phyloP scores from a whole-genome alignment of 2,329 filamentous ascomycete species.

The Fusarium sp. region DNA sequence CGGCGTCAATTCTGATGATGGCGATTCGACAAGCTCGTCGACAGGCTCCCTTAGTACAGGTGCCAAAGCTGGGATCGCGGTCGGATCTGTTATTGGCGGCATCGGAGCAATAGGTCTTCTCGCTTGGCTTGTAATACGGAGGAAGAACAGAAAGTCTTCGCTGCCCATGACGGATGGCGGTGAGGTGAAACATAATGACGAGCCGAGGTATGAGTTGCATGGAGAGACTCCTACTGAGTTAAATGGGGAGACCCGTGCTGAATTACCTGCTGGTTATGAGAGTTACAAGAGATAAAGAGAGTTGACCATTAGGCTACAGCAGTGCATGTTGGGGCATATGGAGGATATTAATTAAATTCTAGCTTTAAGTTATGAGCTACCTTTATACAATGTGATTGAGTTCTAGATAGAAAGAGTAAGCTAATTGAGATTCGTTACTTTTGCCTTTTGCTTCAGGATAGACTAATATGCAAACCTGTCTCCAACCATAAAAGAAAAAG shows the following conservation, averaged over 20 bases:
- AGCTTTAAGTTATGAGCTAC: no score
- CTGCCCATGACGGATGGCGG: neutral
- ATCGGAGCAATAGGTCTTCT: neutral
- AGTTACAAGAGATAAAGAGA: neutral
- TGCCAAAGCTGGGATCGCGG: constrained; percentile 1
- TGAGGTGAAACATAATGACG: neutral
- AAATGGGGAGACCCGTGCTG: neutral
- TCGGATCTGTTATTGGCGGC: constrained; percentile 1
- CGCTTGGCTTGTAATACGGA: constrained; percentile 1
- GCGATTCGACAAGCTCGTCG: neutral
- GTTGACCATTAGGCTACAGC: neutral
- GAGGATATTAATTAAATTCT: no score
- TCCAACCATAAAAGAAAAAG: no score
- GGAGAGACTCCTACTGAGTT: neutral
- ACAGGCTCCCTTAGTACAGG: neutral
- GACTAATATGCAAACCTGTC: no score
- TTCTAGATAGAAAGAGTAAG: no score
- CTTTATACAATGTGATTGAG: no score
- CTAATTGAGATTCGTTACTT: no score
- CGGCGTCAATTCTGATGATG: neutral
- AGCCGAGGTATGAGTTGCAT: neutral
- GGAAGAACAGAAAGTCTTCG: neutral
- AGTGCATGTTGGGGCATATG: neutral
- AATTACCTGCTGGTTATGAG: neutral
- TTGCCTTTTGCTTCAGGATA: no score